Base-by-base conservation (phyloP, 768 basidiomycete genomes). In the Leucocoprinus birnbaumii region DNA sequence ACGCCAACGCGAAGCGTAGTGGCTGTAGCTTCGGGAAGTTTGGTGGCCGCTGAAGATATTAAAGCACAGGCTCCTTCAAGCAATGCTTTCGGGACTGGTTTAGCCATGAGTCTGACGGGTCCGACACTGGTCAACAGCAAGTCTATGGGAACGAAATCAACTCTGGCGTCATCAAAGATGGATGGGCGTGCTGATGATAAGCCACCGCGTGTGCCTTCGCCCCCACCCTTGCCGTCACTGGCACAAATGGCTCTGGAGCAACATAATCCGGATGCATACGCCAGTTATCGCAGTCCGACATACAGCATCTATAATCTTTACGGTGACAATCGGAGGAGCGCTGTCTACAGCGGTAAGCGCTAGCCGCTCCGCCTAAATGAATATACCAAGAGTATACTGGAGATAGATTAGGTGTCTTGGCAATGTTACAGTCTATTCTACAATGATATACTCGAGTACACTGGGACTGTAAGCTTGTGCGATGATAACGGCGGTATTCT, bases 261-360 rank as follows among this genome's bases (percentile, higher is more conserved):
- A 57, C 67, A 71, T 2, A 80, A 87, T 54, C 79, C 81, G 3
- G 80, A 84, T 51, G 83, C 76, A 3, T 87, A 80, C 67, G 79
- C 73, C 5, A 81, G 80, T 46, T 91, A 91, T 58, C 76, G 83
- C 58, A 89, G 89, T 62, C 88, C 90, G 16, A 91, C 90, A 4
- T 91, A 91, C 61, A 92, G 89, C 65, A 80, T 92, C 53, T 91
- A 87, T 63, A 86, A 86, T 38, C 60, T 90, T 59, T 91, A 91
- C 63, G 85, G 82, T 50, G 74, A 69, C 27, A 84, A 84, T 42
- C 71, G 82, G 60, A 87, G 81, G 70, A 84, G 83, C 59, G 60
- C 62, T 52, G 63, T 55, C 9, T 27, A 27, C n/a, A 44, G 52
- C n/a, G 25, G 22, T 4, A 54, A 35, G 45, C 45, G 24, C 26